Conservation (phyloP, 2,329 filamentous ascomycete genomes). For the Diaporthe ampelina region DNA sequence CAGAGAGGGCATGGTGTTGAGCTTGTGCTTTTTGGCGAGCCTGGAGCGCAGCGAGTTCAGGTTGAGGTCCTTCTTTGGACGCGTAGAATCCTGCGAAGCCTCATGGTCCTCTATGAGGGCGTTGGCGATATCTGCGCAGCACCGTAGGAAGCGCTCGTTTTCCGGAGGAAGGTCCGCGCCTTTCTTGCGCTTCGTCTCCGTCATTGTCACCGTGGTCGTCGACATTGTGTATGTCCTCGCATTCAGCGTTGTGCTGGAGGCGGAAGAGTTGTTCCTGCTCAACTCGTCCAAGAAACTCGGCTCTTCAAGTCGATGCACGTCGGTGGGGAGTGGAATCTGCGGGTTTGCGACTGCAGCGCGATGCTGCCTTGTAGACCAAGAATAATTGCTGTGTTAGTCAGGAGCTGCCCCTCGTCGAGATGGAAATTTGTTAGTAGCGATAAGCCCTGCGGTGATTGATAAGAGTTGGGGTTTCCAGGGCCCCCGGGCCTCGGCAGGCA, state of each 20-base stretch:
- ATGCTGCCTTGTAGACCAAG: background rate
- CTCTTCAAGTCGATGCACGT: background rate
- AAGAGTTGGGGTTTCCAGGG: constrained; percentile 6
- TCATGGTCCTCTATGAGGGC: constrained; percentile 96
- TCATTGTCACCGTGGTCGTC: constrained; percentile 60
- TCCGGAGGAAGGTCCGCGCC: constrained; percentile 85
- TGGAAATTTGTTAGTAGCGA: constrained; percentile 37
- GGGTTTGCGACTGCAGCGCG: background rate
- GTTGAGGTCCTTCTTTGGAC: constrained; percentile 88
- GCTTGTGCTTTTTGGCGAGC: constrained; percentile 91
- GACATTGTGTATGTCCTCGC: constrained; percentile 46
- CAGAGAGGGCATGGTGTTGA: constrained; percentile 89
- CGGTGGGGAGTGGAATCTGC: background rate
- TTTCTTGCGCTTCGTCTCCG: constrained; percentile 80
- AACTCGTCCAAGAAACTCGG: background rate
- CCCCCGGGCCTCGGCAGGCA: constrained; percentile 26
- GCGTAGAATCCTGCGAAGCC: constrained; percentile 78
- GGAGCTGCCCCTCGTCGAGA: constrained; percentile 22
- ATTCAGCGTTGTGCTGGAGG: background rate
- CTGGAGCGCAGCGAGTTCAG: constrained; percentile 89
- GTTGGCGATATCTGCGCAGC: constrained; percentile 95
- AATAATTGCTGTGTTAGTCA: constrained; percentile 16
- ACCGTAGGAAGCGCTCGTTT: constrained; percentile 93
- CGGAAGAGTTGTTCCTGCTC: background rate
- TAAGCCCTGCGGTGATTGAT: constrained; percentile 16